Percentiles rank a stretch among this genome's conserved stretches.
phyloP scores from a whole-genome alignment of 2,329 filamentous ascomycete genomes.

The Xylaria sp. region DNA sequence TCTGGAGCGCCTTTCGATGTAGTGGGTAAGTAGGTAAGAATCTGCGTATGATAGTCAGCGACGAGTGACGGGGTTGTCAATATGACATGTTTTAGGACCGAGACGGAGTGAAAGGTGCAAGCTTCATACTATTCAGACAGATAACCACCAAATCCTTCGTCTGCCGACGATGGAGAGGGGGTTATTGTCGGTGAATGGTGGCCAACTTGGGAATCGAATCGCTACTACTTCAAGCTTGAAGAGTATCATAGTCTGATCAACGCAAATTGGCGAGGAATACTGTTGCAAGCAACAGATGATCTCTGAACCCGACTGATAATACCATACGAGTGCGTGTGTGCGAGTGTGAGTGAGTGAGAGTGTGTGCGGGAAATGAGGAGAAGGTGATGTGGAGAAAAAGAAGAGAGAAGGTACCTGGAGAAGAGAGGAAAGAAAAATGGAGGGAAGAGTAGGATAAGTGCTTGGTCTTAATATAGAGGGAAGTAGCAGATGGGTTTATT shows the following conservation, averaged over 20 bases:
- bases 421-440: not conserved
- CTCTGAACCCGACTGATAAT: not conserved
- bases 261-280: not conserved
- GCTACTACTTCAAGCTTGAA: not conserved
- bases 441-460: not conserved
- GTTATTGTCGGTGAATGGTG: not conserved
- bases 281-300: not conserved
- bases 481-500: not conserved
- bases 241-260: not conserved
- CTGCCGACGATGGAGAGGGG: not conserved
- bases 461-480: constrained; percentile 2
- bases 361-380: not conserved
- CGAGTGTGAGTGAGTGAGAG: not conserved
- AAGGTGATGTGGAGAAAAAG: not conserved
- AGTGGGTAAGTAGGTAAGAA: not conserved
- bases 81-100: too few relatives aligned
- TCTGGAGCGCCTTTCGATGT: not conserved
- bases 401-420: not conserved
- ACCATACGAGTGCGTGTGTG: not conserved
- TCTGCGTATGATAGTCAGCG: not conserved
- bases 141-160: not conserved
- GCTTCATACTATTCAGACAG: not conserved
- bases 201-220: constrained; percentile 17
- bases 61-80: not conserved
- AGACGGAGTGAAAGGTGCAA: not conserved